Evolutionary conservation across 2,329 filamentous ascomycete species (phyloP).

Genomic region (Catunica adiposa): DNA sequence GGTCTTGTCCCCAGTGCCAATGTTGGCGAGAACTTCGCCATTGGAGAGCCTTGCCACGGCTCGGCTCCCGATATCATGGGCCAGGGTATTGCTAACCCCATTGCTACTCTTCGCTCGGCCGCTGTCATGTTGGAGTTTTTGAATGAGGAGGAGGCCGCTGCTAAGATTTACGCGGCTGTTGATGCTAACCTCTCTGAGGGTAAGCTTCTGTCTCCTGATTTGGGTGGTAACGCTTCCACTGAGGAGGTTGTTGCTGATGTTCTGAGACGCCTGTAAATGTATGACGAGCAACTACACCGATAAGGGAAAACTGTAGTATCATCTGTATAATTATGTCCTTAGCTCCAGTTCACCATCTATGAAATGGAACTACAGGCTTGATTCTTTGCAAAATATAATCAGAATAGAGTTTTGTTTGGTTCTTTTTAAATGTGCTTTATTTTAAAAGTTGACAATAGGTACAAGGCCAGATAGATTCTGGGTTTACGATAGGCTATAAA

Average conservation of each 20-base stretch:
- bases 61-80: slow-evolving; percentile 93
- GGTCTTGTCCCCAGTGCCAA: slow-evolving; percentile 91
- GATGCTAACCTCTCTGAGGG: slow-evolving; percentile 79
- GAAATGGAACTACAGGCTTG: background rate
- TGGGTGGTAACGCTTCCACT: slow-evolving; percentile 75
- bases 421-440: background rate
- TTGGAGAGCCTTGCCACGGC: slow-evolving; percentile 95
- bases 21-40: slow-evolving; percentile 84
- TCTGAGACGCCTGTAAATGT: slow-evolving; percentile 54
- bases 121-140: slow-evolving; percentile 96
- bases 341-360: background rate
- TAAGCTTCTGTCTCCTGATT: slow-evolving; percentile 67
- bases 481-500: background rate
- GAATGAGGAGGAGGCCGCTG: slow-evolving; percentile 70
- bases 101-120: slow-evolving; percentile 80
- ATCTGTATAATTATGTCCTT: background rate
- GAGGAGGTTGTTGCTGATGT: slow-evolving; percentile 79
- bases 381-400: no score
- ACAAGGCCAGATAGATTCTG: background rate
- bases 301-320: background rate
- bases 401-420: background rate
- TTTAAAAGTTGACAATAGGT: background rate
- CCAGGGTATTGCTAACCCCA: slow-evolving; percentile 83
- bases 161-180: slow-evolving; percentile 77
- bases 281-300: background rate